Evolutionary conservation across 208 protist species (phyloP).

Genomic region (Blastocrithidia nonstop): DNA sequence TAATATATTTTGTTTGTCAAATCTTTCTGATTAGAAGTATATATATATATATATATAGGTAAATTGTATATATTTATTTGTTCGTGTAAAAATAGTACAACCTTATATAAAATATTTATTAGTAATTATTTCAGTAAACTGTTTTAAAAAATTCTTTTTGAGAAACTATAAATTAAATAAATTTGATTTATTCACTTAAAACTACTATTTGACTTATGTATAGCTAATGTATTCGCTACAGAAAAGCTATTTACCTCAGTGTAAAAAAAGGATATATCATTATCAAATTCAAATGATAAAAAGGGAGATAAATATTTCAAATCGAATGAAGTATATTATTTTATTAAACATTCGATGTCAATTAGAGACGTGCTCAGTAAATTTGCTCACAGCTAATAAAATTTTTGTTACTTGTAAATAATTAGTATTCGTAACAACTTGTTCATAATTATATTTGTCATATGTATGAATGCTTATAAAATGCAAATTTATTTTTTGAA

Average conservation of each 20-base stretch:
- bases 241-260: constrained; percentile 1
- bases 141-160: too few relatives aligned
- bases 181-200: neutral
- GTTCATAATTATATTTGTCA: neutral
- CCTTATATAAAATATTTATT: too few relatives aligned
- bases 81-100: too few relatives aligned
- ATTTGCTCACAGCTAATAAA: too few relatives aligned
- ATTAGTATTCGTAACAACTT: too few relatives aligned
- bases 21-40: neutral
- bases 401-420: too few relatives aligned
- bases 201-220: neutral
- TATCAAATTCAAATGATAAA: neutral
- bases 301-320: too few relatives aligned
- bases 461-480: neutral
- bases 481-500: constrained; percentile 1
- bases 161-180: too few relatives aligned
- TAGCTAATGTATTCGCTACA: neutral
- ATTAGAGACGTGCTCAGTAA: too few relatives aligned
- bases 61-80: constrained; percentile 5
- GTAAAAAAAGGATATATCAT: neutral
- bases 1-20: neutral
- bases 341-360: too few relatives aligned
- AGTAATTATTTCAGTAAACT: too few relatives aligned
- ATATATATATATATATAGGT: constrained; percentile 6
- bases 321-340: too few relatives aligned